These are phyloP conservation scores for Carnegiea gigantea DNA, from an alignment of 179 eudicot genomes.

Conservation along the genomic window DNA sequence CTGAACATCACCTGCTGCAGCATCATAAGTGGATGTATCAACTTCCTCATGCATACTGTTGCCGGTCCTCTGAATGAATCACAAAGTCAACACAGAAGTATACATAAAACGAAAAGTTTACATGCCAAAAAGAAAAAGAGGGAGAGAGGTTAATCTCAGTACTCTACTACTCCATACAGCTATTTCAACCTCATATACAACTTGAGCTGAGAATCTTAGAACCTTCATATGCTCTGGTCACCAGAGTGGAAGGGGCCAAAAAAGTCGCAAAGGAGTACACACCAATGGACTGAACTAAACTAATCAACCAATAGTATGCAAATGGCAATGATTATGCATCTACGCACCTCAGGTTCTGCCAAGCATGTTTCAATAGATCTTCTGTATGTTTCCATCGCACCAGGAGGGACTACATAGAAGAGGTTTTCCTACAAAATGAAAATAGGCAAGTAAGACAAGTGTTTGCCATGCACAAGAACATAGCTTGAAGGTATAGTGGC, in stretches of 20 bases:
- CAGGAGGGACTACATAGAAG: constrained; percentile 69
- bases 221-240: neutral
- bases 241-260: neutral
- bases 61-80: constrained; percentile 53
- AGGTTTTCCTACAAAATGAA: constrained; percentile 59
- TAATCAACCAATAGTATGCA: neutral
- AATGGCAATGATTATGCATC: neutral
- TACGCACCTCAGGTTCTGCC: constrained; percentile 56
- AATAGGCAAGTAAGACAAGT: constrained; percentile 16
- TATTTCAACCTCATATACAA: constrained; percentile 1
- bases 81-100: constrained; percentile 18
- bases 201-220: neutral
- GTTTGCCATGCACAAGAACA: neutral
- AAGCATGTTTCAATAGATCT: constrained; percentile 65
- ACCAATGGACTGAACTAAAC: neutral
- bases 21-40: constrained; percentile 62
- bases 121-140: neutral
- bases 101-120: neutral
- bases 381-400: constrained; percentile 74
- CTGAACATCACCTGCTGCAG: constrained; percentile 56
- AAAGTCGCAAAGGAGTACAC: too few species aligned
- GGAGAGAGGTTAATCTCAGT: neutral
- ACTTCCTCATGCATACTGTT: constrained; percentile 66
- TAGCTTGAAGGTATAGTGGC: neutral
- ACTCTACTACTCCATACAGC: neutral